Base-by-base conservation (phyloP, 495 filamentous ascomycete genomes). In the Aspergillus hancockii region DNA sequence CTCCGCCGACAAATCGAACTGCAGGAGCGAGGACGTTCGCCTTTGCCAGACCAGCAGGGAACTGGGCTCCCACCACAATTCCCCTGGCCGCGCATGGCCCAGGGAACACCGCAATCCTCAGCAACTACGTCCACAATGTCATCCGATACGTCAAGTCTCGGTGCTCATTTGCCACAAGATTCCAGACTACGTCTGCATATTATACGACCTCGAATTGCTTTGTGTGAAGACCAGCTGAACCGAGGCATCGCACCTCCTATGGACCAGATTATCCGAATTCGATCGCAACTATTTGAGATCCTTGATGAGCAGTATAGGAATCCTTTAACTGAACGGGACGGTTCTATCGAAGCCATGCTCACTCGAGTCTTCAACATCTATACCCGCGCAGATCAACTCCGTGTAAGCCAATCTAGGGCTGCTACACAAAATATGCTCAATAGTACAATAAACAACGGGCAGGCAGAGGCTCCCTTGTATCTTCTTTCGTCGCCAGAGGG, bases 401-500 rank as follows among this genome's bases (percentile, higher is more conserved):
- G 64, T 50, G 43, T 60, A 25, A 40, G 43, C 41, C 63, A 67
- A 57, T 49, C 67, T 36, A 23, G 58, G 58, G 41, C 57, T 28
- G 22, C 61, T 49, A 43, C 60, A 22, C n/a, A n/a, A n/a, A n/a
- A n/a, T n/a, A n/a, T n/a, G 49, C 30, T 45, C 10, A 55, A 57
- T 49, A 63, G 22, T 55, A 23, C 19, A 45, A 55, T 38, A 2
- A 40, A n/a, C 41, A 1, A 43, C n/a, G 43, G 50, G n/a, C 40
- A 34, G 21, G 31, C 19, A 0, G 47, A 25, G 25, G 49, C 59
- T 16, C 61, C 82, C 55, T 80, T 86, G 5, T 89, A 88, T 64
- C 76, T 89, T 40, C 68, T 89, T 9, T 83, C 79, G 4, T 87
- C 86, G 2, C 84, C 86, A 1, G 71, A 67, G 18, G 86, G 86